Evolutionary conservation across 768 basidiomycete genomes (phyloP), one percentile per base, ranked within the genome.

Genomic region (Mycena polygramma): DNA sequence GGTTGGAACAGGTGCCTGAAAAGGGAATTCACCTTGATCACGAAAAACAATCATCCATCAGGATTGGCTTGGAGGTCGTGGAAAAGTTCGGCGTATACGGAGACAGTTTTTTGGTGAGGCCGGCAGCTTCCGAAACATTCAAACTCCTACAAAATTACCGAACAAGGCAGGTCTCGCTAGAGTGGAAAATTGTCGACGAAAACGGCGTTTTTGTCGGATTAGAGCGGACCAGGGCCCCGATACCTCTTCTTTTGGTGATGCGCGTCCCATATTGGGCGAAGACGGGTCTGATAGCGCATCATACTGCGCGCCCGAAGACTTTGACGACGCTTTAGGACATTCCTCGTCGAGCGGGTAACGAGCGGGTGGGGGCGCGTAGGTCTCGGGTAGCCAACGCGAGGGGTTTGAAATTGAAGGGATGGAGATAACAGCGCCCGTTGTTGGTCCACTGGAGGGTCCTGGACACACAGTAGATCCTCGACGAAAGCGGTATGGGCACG

Each of bases 391-490:
- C 43, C 17, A 13, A 49, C 26, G 45, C 24, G 55, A 35, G 55
- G 19, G 20, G 30, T 35, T 37, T 55, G 22, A 24, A 36, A 62
- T 26, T 19, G 2, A 19, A 26, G 22, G 36, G 14, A 20, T 39
- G 51, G 51, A 30, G 51, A 7, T 54, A 63, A 15, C 11, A 20
- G 22, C 39, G 17, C 49, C 65, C 43, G 48, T 54, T 68, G 66
- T 55, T 68, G 59, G 58, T 60, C 66, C 59, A 61, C 41, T 7
- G 8, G 22, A 59, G 57, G 49, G 24, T 24, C 19, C 1, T 60
- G 66, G 66, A 68, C 66, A 68, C 66, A 61, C 66, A 57, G 20
- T 49, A 62, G 59, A 62, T 61, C 53, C n/a, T 43, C 51, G 65
- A 52, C 63, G 22, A 36, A 57, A 48, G 13, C n/a, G 63, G 63